Base-by-base conservation (phyloP, 768 basidiomycete species). In the Erythrobasidium yunnanense region DNA sequence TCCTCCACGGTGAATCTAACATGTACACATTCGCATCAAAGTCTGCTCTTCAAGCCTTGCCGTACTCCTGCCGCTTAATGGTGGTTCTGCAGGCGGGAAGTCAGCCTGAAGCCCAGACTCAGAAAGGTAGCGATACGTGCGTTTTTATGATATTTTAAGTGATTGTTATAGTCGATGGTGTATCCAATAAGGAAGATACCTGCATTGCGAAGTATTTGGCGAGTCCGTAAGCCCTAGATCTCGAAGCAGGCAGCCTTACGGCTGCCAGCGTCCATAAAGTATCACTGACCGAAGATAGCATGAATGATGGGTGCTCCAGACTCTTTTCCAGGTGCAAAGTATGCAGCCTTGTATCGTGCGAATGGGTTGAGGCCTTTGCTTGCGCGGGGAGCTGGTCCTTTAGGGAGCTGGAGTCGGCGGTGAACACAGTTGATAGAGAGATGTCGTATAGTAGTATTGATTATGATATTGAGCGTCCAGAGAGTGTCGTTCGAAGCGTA, bases 321-420 rank as follows among this genome's bases (percentile, higher is more conserved):
- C 42, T 89, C 91, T 76, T 89, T 93, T 78, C 84, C 83, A 69
- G 89, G 91, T 71, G 81, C 83, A 77, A 91, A 90, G 78, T 81
- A 88, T 49, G 85, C 80, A 49, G 77, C 87, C 77, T 87, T 87
- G 73, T 93, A 79, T 22, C 90, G 88, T 22, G 74, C 66, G 74
- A 78, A 60, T 78, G 78, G 57, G 81, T 79, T 20, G 83, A 78
- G 38, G 80, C 75, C 68, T 27, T 65, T 63, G 29, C 55, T 49
- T 49, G 66, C 65, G 45, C 46, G 38, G 18, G 87, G 80, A 34
- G 84, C 82, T 42, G 83, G 79, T 50, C 92, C 92, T 77, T 96
- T 96, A 70, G 91, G 93, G 54, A 97, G 83, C 78, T 73, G 57
- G 17, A 25, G 38, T 11, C n/a, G 38, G 11, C n/a, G 11, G 11